These are phyloP conservation scores for Nowakowskiella sp. DNA, from an alignment of 192 early-diverging fungal genomes.

Conservation along the genomic window DNA sequence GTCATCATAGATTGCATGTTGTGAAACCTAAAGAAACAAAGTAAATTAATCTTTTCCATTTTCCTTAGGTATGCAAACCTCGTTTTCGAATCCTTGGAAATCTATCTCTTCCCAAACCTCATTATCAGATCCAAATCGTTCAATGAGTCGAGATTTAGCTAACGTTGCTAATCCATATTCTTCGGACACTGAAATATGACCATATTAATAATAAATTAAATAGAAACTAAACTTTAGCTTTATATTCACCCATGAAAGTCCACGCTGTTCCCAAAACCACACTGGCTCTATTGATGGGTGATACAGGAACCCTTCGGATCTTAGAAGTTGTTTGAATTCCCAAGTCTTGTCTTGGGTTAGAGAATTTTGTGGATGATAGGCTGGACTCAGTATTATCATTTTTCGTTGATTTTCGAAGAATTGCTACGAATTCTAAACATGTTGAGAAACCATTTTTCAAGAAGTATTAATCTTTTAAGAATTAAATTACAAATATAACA, in stretches of 20 bases:
- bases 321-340: neutral
- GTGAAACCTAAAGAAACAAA: neutral
- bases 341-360: too few species aligned
- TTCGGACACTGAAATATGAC: too few species aligned
- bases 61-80: conserved; percentile 26
- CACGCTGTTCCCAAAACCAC: conserved; percentile 90
- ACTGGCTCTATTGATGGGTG: conserved; percentile 71
- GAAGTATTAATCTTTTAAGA: too few species aligned
- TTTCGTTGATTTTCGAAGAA: too few species aligned
- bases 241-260: too few species aligned
- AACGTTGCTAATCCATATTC: too few species aligned
- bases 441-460: too few species aligned
- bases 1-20: conserved; percentile 9
- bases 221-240: too few species aligned
- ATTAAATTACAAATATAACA: too few species aligned
- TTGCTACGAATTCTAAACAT: too few species aligned
- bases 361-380: neutral
- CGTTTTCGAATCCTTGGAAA: conserved; percentile 24
- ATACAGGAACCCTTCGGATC: conserved; percentile 59
- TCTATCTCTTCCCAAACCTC: conserved; percentile 72
- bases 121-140: conserved; percentile 78
- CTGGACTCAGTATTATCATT: neutral
- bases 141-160: conserved; percentile 38
- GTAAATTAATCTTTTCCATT: conserved; percentile 6
- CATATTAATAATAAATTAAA: too few species aligned